A percentile compares a stretch with the other conserved stretches of the same genome.
Conservation (phyloP, 768 basidiomycete genomes). For the Psilocybe cubensis region DNA sequence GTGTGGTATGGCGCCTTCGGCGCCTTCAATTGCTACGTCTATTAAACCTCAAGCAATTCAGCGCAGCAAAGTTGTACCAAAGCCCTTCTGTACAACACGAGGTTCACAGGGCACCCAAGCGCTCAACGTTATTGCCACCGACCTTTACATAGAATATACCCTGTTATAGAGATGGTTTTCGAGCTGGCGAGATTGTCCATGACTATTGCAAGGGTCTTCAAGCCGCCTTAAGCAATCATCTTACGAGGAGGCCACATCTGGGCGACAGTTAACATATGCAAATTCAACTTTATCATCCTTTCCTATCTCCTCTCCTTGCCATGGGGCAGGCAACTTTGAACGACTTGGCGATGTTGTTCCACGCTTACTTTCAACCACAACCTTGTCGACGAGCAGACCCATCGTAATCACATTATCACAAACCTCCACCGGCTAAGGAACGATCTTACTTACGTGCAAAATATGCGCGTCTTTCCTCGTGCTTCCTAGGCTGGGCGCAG, state of each 20-base stretch:
- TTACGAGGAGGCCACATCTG: neutral
- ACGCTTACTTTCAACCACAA: neutral
- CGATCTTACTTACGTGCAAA: neutral
- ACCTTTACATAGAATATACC: neutral
- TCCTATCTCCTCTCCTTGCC: neutral
- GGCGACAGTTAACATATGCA: neutral
- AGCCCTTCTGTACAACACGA: neutral
- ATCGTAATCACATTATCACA: neutral
- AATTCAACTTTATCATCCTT: neutral
- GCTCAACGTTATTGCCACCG: neutral
- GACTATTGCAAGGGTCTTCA: too few species aligned
- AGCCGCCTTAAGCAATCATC: neutral
- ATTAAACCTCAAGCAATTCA: neutral
- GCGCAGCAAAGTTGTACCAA: neutral
- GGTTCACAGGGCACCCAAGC: neutral
- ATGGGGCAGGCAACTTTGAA: neutral
- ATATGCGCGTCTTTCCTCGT: slow-evolving; percentile 1
- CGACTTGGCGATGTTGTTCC: neutral
- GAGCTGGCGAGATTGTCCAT: neutral
- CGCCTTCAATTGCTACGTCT: neutral
- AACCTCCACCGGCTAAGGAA: neutral
- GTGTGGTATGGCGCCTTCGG: neutral
- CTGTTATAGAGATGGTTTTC: neutral
- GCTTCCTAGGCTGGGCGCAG: slow-evolving; percentile 7
- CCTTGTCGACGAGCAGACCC: neutral